Base-by-base conservation (phyloP, 306 rosid species). In the Cajanus cajan region DNA sequence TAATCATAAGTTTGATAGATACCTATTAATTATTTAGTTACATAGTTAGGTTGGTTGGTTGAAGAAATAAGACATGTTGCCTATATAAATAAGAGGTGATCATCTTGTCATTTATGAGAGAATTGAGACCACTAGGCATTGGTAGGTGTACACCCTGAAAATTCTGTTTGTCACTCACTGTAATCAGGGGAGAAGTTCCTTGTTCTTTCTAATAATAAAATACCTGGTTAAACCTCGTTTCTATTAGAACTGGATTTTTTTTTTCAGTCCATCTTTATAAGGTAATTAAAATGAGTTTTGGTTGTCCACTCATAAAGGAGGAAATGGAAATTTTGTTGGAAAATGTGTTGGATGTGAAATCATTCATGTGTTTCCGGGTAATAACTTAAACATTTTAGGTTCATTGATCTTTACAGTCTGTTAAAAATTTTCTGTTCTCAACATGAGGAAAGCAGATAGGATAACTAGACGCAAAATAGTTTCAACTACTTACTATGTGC, bases 401-500 rank as follows among this genome's bases (percentile, higher is more conserved):
- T 58, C 43, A 55, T 24, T 31, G 55, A 25, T 59, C 24, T 40
- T 36, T 14, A 22, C 4, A 24, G 37, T 57, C 11, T 19, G 61
- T 22, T 22, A 25, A 4, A 73, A 48, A 44, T 16, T 50, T 47
- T 63, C 1, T 19, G 5, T 76, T 45, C 47, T 62, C 5, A 21
- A 13, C 25, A 63, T 13, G 41, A 48, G 40, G 54, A 67, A 21
- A 43, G 41, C 11, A 33, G 16, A 52, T 52, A 28, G 9, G 31
- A 50, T 2, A 15, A 50, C 66, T 63, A 36, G 21, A 7, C 21
- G 2, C 18, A 77, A 18, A 2, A 31, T 28, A 13, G 54, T 12
- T 44, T 4, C 28, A 15, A 10, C 59, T 28, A 86, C 97, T 93
- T 84, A 90, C 97, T 86, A 9, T 93, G 97, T 25, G 94, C 61